phyloP scores from a whole-genome alignment of 768 basidiomycete genomes.

The Leccinum uliginosum region DNA sequence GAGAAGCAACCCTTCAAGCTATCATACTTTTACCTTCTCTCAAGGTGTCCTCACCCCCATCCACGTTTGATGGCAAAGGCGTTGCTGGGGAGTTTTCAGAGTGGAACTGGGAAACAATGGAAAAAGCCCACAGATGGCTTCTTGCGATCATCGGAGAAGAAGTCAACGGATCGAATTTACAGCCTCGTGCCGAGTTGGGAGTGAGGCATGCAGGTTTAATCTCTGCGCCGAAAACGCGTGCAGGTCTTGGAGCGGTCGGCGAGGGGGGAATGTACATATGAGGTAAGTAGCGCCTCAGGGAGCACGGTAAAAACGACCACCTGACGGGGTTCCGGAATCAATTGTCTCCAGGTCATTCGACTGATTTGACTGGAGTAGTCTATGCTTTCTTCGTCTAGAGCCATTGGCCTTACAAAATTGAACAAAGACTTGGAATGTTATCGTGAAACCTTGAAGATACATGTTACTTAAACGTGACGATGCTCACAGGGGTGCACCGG shows the following conservation, averaged over 20 bases:
- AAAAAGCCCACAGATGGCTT: constrained; percentile 34
- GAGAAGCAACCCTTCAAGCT: not conserved
- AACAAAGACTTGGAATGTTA: not conserved
- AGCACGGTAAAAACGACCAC: no score
- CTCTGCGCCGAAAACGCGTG: constrained; percentile 8
- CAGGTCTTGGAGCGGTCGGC: constrained; percentile 31
- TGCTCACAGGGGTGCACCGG: not conserved
- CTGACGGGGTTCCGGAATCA: not conserved
- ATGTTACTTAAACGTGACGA: not conserved
- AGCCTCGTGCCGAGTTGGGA: constrained; percentile 9
- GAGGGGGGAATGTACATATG: constrained; percentile 54
- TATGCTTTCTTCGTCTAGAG: not conserved
- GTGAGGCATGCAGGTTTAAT: not conserved
- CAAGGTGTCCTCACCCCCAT: constrained; percentile 40
- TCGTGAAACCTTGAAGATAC: not conserved
- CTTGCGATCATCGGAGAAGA: constrained; percentile 32
- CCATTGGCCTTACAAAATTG: no score
- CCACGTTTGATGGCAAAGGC: constrained; percentile 32
- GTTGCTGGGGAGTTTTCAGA: constrained; percentile 22
- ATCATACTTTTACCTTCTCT: constrained; percentile 48
- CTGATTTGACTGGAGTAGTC: not conserved
- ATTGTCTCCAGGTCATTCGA: no score
- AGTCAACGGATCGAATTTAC: constrained; percentile 5
- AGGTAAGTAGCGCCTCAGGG: constrained; percentile 1
- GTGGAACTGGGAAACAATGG: constrained; percentile 32